Evolutionary conservation across 176 grass and related monocot species (phyloP).

Genomic region (Aegilops tauschii): DNA sequence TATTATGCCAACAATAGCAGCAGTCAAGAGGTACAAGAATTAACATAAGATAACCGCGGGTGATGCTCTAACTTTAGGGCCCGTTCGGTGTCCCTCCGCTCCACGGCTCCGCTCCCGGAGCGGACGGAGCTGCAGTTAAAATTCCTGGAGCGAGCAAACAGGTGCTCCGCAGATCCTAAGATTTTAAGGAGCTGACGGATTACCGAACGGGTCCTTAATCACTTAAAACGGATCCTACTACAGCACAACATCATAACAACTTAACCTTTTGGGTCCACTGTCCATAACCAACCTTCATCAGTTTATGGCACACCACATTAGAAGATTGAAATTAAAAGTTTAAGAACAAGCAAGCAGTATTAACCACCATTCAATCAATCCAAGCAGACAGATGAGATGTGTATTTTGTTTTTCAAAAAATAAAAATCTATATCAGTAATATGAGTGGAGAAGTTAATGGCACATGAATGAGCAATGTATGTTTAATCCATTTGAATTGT

Average conservation of each 20-base stretch:
- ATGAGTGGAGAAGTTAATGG: neutral
- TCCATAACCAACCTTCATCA: neutral
- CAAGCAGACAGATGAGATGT: neutral
- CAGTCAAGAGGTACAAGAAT: neutral
- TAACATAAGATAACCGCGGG: neutral
- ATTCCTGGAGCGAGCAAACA: too few species aligned
- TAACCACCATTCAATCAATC: neutral
- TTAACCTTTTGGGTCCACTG: slow-evolving; percentile 1
- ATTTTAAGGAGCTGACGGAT: too few species aligned
- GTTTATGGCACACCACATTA: neutral
- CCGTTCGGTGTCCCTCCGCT: too few species aligned
- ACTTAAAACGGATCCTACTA: neutral
- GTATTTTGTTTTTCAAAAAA: neutral
- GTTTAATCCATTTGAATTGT: neutral
- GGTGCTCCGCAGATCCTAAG: too few species aligned
- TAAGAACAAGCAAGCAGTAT: neutral
- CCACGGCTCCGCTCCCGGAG: too few species aligned
- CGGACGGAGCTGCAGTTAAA: too few species aligned
- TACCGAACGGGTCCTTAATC: neutral
- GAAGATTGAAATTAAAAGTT: neutral
- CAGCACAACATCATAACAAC: neutral
- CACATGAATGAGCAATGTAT: neutral
- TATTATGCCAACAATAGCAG: neutral
- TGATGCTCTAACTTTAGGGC: neutral
- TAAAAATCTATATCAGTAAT: slow-evolving; percentile 17